These are phyloP conservation scores for Ormosia semicastrata DNA, from an alignment of 306 rosid genomes.

Conservation along the genomic window DNA sequence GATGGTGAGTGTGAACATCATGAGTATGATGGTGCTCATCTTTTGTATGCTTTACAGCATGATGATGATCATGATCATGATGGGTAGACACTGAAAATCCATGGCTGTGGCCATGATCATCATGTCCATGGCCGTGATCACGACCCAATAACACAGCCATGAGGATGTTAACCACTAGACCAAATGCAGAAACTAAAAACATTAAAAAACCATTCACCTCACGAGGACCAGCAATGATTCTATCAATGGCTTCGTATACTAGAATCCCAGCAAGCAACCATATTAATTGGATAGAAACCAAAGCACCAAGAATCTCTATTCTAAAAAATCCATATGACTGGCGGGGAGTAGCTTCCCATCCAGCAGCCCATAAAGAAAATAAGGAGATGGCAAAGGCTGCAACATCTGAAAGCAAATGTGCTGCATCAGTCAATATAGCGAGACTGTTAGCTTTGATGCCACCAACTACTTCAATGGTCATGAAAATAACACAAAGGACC, in stretches of 20 bases:
- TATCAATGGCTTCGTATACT: constrained; percentile 69
- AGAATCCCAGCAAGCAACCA: constrained; percentile 80
- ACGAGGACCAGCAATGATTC: constrained; percentile 43
- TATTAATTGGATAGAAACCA: constrained; percentile 75
- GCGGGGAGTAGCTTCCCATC: constrained; percentile 86
- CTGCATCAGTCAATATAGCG: constrained; percentile 82
- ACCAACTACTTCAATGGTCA: constrained; percentile 67
- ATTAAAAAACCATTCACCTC: constrained; percentile 63
- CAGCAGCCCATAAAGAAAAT: constrained; percentile 77
- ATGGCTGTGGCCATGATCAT: constrained; percentile 40
- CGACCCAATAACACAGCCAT: constrained; percentile 76
- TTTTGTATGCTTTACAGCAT: constrained; percentile 16
- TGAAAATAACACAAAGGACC: constrained; percentile 65
- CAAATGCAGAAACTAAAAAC: constrained; percentile 68
- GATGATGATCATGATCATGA: constrained; percentile 33
- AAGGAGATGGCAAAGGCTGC: constrained; percentile 81
- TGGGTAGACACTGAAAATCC: constrained; percentile 46
- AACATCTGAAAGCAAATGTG: constrained; percentile 80
- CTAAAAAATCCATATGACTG: constrained; percentile 79
- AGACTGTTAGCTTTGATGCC: constrained; percentile 83
- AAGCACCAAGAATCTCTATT: constrained; percentile 78
- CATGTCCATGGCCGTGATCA: constrained; percentile 66
- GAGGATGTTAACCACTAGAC: constrained; percentile 64
- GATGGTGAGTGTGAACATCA: constrained; percentile 27
- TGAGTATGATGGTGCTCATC: constrained; percentile 49